These are phyloP conservation scores for Drechslerella coelobrocha DNA, from an alignment of 2,329 filamentous ascomycete species.

Conservation along the genomic window DNA sequence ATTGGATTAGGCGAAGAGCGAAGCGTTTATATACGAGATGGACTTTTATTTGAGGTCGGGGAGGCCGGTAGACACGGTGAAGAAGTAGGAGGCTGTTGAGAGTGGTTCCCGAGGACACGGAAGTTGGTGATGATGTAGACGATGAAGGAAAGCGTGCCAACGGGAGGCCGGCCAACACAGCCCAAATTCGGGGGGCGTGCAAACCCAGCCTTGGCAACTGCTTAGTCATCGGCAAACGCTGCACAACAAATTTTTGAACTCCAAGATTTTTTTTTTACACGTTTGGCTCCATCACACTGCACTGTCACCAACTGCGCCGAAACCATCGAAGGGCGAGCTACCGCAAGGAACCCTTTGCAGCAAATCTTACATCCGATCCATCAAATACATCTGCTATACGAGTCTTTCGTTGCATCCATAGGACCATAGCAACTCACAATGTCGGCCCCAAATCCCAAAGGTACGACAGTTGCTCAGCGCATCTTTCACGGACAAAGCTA, in stretches of 20 bases:
- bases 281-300: constrained; percentile 50
- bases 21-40: constrained; percentile 29
- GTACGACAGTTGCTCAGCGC: constrained; percentile 32
- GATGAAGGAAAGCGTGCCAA: constrained; percentile 13
- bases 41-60: not conserved
- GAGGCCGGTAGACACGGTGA: constrained; percentile 4
- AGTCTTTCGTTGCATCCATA: not conserved
- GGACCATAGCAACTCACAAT: constrained; percentile 22
- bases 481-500: constrained; percentile 5
- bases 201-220: constrained; percentile 18
- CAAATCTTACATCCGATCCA: constrained; percentile 13
- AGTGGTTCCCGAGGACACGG: constrained; percentile 42
- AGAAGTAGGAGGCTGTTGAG: constrained; percentile 3
- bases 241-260: constrained; percentile 22
- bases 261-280: constrained; percentile 27
- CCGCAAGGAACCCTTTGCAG: constrained; percentile 60
- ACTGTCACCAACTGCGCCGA: constrained; percentile 49
- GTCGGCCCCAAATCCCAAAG: constrained; percentile 54
- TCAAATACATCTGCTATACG: not conserved
- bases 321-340: constrained; percentile 59
- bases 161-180: constrained; percentile 20
- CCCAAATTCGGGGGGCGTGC: constrained; percentile 11
- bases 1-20: constrained; percentile 5
- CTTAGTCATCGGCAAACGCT: constrained; percentile 28
- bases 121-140: constrained; percentile 52